Evolutionary conservation across 257 asterid genomes (phyloP).

Genomic region (Leonotis leonurus): DNA sequence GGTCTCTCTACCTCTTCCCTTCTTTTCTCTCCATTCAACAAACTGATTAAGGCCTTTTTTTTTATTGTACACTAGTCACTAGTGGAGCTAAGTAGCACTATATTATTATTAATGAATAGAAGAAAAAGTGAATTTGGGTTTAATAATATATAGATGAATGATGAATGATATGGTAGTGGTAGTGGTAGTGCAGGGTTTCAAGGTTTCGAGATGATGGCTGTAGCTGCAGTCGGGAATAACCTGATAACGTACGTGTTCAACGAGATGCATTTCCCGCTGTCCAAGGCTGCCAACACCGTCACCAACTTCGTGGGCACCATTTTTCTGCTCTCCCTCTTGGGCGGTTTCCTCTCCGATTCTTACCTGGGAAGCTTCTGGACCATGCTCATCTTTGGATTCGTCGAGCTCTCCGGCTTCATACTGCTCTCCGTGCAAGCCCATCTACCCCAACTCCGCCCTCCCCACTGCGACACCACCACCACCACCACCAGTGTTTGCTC

Average conservation of each 20-base stretch:
- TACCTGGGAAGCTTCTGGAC: slow-evolving; percentile 71
- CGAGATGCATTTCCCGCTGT: slow-evolving; percentile 65
- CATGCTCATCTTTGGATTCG: slow-evolving; percentile 60
- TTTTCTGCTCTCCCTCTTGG: slow-evolving; percentile 59
- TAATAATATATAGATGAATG: too few relatives aligned
- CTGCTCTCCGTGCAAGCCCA: slow-evolving; percentile 60
- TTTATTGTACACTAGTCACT: too few relatives aligned
- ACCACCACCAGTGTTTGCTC: slow-evolving; percentile 21
- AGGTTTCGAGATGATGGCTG: slow-evolving; percentile 76
- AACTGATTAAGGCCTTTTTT: background rate
- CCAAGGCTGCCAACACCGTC: slow-evolving; percentile 67
- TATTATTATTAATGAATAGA: background rate
- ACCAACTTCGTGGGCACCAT: slow-evolving; percentile 76
- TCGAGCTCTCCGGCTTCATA: slow-evolving; percentile 65
- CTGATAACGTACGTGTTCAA: slow-evolving; percentile 62
- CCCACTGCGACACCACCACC: background rate
- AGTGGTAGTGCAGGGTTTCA: slow-evolving; percentile 50
- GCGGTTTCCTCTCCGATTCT: slow-evolving; percentile 77
- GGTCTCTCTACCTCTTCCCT: slow-evolving; percentile 21
- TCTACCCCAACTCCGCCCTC: slow-evolving; percentile 38
- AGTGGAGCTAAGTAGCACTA: too few relatives aligned
- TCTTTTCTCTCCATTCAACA: background rate
- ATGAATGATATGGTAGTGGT: too few relatives aligned
- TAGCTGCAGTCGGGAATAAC: slow-evolving; percentile 75
- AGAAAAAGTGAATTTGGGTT: too few relatives aligned